phyloP scores from a whole-genome alignment of 164 flowering plant species.

The Piper betle region DNA sequence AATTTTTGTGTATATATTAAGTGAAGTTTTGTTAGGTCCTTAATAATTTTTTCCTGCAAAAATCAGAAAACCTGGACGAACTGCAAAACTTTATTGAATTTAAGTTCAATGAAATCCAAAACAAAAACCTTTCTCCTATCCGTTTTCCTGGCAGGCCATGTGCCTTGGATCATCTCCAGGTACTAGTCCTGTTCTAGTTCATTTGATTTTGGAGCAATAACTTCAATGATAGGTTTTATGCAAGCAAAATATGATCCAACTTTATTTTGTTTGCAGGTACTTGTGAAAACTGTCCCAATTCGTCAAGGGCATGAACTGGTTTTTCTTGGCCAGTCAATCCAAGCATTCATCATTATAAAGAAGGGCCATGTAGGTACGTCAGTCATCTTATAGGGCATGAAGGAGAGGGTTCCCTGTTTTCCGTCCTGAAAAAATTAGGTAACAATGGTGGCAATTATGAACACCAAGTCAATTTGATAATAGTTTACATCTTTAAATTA shows the following conservation, averaged over 20 bases:
- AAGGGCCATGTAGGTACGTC: slow-evolving; percentile 83
- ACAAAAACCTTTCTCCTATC: slow-evolving; percentile 23
- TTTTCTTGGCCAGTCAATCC: slow-evolving; percentile 88
- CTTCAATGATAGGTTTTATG: no score
- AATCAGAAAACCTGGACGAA: slow-evolving; percentile 67
- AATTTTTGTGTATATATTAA: neutral
- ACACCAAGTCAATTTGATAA: no score
- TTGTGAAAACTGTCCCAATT: slow-evolving; percentile 76
- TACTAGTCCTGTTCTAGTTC: slow-evolving; percentile 7
- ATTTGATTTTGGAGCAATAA: no score
- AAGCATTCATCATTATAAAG: slow-evolving; percentile 57
- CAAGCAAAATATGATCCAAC: neutral
- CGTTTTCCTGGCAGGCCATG: slow-evolving; percentile 70
- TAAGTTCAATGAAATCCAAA: slow-evolving; percentile 59
- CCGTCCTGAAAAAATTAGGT: slow-evolving; percentile 76
- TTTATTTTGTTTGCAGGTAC: slow-evolving; percentile 40
- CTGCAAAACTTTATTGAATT: slow-evolving; percentile 46
- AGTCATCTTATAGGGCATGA: slow-evolving; percentile 98
- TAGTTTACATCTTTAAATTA: no score
- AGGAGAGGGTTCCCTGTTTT: slow-evolving; percentile 93
- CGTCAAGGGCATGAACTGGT: slow-evolving; percentile 70
- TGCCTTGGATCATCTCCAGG: slow-evolving; percentile 81
- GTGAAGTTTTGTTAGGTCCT: neutral
- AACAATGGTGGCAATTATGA: slow-evolving; percentile 17
- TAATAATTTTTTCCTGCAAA: neutral